Evolutionary conservation across 139 green algal species (phyloP), one percentile per base, ranked within the genome.

Genomic region (Bryopsis sp.): DNA sequence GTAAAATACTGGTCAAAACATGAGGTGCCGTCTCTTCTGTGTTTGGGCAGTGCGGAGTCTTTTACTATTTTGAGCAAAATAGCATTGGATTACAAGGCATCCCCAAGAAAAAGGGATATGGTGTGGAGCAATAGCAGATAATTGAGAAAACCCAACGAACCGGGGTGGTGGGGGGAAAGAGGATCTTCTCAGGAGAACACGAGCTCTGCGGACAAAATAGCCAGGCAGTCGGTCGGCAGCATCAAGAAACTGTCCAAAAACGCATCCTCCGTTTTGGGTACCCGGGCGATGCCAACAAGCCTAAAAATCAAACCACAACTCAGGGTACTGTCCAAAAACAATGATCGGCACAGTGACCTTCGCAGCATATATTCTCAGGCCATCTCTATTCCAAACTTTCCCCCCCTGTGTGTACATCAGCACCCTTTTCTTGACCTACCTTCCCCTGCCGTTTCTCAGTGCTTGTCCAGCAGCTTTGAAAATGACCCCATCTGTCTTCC

Each of bases 221-320:
- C 88, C 29, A 92, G 76, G 0, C 80, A 79, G 39, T 95, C 86
- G 33, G 76, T 88, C 34, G 89, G 89, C 46, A 95, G 77, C 78
- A 82, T 81, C 26, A 95, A 71, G 67, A 95, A 95, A 5, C 39
- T 73, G 72, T 93, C 74, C 7, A 95, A 47, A n/a, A 91, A 81
- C 1, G 37, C 15, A 46, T 93, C 87, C 2, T 72, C 62, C 1
- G 81, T 85, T 39, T 67, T 75, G 0, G 78, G 76, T 68, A 94
- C 81, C 26, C 59, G 59, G 1, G 87, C 83, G 15, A 86, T 77
- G 1, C 87, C 87, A 38, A 86, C 82, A 28, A 87, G 65, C 78
- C 79, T 89, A 77, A 70, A 77, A 1, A 8, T 46, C 11, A 29
- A 4, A 37, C 1, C 43, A 28, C 2, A 58, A 3, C 1, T 11